These are phyloP conservation scores for Agrocybe pediades DNA, from an alignment of 768 basidiomycete species.

Conservation along the genomic window DNA sequence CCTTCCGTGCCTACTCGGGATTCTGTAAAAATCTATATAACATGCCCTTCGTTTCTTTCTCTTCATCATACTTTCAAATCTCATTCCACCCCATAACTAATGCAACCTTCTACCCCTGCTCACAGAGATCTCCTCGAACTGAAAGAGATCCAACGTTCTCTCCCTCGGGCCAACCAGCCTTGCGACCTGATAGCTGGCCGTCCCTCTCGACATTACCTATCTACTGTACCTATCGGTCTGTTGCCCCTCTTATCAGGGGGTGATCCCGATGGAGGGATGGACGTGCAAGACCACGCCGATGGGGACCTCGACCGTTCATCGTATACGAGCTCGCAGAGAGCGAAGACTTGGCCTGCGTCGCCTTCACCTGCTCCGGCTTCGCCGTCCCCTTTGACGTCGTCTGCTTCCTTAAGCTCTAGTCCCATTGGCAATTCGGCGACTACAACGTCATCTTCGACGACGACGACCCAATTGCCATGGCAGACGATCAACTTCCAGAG, in stretches of 20 bases:
- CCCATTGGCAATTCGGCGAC: not conserved
- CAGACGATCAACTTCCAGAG: conserved; percentile 18
- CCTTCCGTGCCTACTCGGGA: too few species aligned
- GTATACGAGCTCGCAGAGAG: not conserved
- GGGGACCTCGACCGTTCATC: not conserved
- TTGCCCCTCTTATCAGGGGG: conserved; percentile 61
- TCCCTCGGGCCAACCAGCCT: conserved; percentile 59
- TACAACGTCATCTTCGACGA: not conserved
- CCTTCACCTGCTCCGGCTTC: not conserved
- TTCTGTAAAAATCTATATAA: too few species aligned
- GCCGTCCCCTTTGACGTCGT: not conserved
- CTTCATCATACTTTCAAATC: conserved; percentile 3
- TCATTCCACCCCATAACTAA: conserved; percentile 3
- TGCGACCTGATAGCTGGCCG: conserved; percentile 42
- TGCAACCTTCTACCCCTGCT: not conserved
- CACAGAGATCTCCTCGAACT: conserved; percentile 66
- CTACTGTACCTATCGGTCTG: conserved; percentile 63
- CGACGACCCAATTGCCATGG: not conserved
- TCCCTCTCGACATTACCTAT: conserved; percentile 42
- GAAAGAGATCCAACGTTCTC: conserved; percentile 66
- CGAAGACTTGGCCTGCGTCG: not conserved
- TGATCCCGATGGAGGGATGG: conserved; percentile 21
- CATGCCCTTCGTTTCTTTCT: not conserved
- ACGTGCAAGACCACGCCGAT: not conserved
- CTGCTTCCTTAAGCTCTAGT: not conserved